Conservation (phyloP, 1,284 basidiomycete species). For the Puccinia novopanici region DNA sequence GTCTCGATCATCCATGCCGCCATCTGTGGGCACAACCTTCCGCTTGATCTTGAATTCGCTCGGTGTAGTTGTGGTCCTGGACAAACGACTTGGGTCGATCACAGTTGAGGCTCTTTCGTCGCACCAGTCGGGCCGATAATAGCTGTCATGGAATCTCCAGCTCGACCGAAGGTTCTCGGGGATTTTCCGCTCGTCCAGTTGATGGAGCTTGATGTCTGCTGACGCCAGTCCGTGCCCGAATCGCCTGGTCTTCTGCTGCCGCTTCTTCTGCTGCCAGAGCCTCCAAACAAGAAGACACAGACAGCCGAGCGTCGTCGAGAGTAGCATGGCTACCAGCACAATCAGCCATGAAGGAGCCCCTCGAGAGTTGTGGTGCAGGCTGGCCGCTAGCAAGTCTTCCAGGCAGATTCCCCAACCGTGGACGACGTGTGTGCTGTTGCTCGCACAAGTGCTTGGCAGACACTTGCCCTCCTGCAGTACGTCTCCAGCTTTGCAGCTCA, state of each 20-base stretch:
- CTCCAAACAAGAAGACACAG: slow-evolving; percentile 21
- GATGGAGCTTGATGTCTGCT: slow-evolving; percentile 29
- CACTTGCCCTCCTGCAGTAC: slow-evolving; percentile 22
- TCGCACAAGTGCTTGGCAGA: slow-evolving; percentile 7
- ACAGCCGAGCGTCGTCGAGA: not conserved
- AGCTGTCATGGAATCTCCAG: not conserved
- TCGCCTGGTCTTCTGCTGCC: slow-evolving; percentile 31
- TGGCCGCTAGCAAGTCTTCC: slow-evolving; percentile 16
- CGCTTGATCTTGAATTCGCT: slow-evolving; percentile 45
- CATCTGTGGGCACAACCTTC: slow-evolving; percentile 27
- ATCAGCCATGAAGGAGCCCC: slow-evolving; percentile 6
- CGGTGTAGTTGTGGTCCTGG: slow-evolving; percentile 1
- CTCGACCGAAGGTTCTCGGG: not conserved
- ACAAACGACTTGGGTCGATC: not conserved
- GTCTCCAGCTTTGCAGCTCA: slow-evolving; percentile 25
- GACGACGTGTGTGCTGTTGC: not conserved
- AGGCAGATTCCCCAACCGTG: slow-evolving; percentile 27
- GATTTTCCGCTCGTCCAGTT: slow-evolving; percentile 19
- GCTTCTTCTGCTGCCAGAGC: slow-evolving; percentile 23
- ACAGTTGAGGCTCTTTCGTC: not conserved
- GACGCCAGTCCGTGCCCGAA: slow-evolving; percentile 30
- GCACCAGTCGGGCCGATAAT: not conserved
- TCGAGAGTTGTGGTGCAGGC: not conserved
- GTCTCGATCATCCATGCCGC: slow-evolving; percentile 21
- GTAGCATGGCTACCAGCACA: slow-evolving; percentile 12